A percentile compares a stretch with the other conserved stretches of the same genome.
phyloP scores from a whole-genome alignment of 192 early-diverging fungal species.

The Coemansia sp. region DNA sequence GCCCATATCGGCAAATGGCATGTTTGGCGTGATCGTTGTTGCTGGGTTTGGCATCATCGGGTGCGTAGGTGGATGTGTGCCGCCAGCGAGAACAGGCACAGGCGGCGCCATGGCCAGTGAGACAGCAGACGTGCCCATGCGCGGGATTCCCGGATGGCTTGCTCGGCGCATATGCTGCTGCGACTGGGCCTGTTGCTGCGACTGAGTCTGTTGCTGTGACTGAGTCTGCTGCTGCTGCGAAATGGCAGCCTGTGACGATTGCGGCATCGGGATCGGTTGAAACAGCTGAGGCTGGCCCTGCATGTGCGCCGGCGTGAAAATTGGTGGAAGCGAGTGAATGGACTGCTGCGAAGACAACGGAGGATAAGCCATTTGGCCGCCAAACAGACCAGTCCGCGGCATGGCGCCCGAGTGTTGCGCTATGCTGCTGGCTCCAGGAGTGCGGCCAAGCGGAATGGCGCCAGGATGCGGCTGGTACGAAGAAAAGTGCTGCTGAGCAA shows the following conservation, averaged over 20 bases:
- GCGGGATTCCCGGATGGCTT: constrained; percentile 31
- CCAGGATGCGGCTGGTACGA: not conserved
- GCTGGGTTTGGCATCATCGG: constrained; percentile 48
- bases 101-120: constrained; percentile 11
- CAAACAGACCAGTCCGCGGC: constrained; percentile 3
- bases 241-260: not conserved
- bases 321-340: constrained; percentile 2
- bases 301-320: constrained; percentile 13
- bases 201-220: constrained; percentile 1
- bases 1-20: constrained; percentile 55
- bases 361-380: not conserved
- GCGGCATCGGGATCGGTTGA: constrained; percentile 16
- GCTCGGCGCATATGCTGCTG: constrained; percentile 35
- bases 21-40: constrained; percentile 47
- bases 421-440: constrained; percentile 9
- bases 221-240: constrained; percentile 2
- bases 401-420: not conserved
- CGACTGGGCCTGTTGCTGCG: constrained; percentile 6
- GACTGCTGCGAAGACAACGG: constrained; percentile 7
- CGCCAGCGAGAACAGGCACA: constrained; percentile 9
- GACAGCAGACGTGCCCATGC: constrained; percentile 13
- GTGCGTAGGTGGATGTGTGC: constrained; percentile 13
- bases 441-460: constrained; percentile 3
- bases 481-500: constrained; percentile 8
- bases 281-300: constrained; percentile 6